Base-by-base conservation (phyloP, 2,329 filamentous ascomycete genomes). In the Aaosphaeria arxii region DNA sequence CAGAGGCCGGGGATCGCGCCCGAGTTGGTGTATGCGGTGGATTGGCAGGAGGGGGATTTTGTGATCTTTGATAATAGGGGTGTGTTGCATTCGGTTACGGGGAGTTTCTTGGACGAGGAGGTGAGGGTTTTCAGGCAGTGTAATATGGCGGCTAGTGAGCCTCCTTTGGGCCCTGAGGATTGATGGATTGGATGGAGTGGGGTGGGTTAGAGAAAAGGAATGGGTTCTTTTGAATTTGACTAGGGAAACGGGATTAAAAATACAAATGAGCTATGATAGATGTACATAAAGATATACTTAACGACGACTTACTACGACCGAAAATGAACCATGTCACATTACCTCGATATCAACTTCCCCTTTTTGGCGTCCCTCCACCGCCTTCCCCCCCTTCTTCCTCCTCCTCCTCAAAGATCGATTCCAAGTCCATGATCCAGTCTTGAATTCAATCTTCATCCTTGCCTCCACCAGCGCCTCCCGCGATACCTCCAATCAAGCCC, bases 31-130 rank as follows among this genome's bases (percentile, higher is more conserved):
- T 90, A 89, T 64, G 74, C 86, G 6, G 85, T 90, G 58, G 86
- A 91, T 57, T 91, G 88, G 88, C 75, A 86, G 56, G 83, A 88
- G 63, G 87, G 87, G 5, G 88, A 91, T 62, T 70, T 89, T 48
- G 88, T 89, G 0, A 73, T 91, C 29, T 91, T 91, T 70, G 86
- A 91, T 67, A 91, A 91, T 62, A 81, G 86, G 7, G 88, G 87
- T 1, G 76, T 89, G 11, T 64, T 91, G 47, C 88, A 92, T 67
- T 85, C 81, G 3, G 88, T 91, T 1, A 87, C 89, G 0, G 88
- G 87, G 1, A 84, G 85, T 1, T 91, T 91, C 68, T 77, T 78
- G 39, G 39, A 28, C 43, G 80, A 87, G n/a, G 87, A 91, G 73
- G 82, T 90, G 31, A 72, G 88, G 40, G 66, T 91, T 50, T 91